phyloP scores from a whole-genome alignment of 345 rosid species.

The Luvunga scandens region DNA sequence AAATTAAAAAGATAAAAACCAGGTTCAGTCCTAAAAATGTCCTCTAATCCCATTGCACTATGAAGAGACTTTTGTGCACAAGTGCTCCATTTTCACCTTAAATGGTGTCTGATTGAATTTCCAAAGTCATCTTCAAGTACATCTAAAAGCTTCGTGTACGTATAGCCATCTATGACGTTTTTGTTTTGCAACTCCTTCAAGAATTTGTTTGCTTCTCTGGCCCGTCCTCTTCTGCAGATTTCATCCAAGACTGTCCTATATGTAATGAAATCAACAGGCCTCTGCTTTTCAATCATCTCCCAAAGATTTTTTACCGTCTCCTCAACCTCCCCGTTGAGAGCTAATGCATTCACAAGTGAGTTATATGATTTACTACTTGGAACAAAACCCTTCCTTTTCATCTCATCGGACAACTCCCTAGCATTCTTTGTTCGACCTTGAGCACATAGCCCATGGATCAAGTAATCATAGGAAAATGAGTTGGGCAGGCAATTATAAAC shows the following conservation, averaged over 20 bases:
- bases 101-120: conserved; percentile 21
- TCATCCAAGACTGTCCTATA: conserved; percentile 68
- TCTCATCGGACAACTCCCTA: conserved; percentile 62
- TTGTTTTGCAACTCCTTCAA: conserved; percentile 57
- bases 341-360: conserved; percentile 77
- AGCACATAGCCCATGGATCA: conserved; percentile 81
- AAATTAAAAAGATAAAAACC: too few relatives aligned
- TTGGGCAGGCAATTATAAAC: conserved; percentile 70
- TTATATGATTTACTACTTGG: conserved; percentile 76
- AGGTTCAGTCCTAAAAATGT: too few relatives aligned
- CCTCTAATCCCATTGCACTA: too few relatives aligned
- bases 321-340: conserved; percentile 61
- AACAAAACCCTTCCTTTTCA: conserved; percentile 73
- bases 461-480: conserved; percentile 72
- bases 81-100: conserved; percentile 8
- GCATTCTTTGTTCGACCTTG: conserved; percentile 84
- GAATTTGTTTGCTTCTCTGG: conserved; percentile 50
- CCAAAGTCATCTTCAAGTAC: conserved; percentile 60
- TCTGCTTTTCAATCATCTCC: conserved; percentile 76
- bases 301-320: conserved; percentile 56
- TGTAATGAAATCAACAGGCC: conserved; percentile 64
- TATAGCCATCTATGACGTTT: conserved; percentile 52
- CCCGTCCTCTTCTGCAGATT: conserved; percentile 58
- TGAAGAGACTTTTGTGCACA: too few relatives aligned
- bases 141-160: conserved; percentile 54